phyloP scores from a whole-genome alignment of 2,329 filamentous ascomycete genomes.

The Colletotrichum karsti region DNA sequence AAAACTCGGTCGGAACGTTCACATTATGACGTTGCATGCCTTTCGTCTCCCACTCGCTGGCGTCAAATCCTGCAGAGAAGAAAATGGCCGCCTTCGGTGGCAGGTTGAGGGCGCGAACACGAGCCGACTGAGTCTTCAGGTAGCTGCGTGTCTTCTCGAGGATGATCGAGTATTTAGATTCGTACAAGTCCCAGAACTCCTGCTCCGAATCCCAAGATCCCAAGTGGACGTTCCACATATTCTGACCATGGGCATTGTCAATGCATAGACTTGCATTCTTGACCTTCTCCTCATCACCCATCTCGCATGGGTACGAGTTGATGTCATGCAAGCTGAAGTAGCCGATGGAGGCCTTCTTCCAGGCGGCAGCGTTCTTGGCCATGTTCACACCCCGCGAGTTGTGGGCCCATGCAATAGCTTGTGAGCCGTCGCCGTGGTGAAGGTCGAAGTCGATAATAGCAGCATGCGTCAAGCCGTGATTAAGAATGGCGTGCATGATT shows the following conservation, averaged over 20 bases:
- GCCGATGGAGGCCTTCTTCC: constrained; percentile 88
- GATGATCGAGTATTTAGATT: constrained; percentile 77
- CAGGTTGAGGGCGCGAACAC: constrained; percentile 66
- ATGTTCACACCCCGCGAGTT: constrained; percentile 74
- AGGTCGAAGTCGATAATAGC: constrained; percentile 94
- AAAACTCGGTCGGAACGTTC: constrained; percentile 96
- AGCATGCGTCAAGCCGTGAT: constrained; percentile 89
- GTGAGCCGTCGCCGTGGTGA: constrained; percentile 95
- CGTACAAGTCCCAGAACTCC: constrained; percentile 92
- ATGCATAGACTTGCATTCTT: constrained; percentile 94
- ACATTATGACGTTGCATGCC: constrained; percentile 97
- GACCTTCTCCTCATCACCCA: constrained; percentile 92
- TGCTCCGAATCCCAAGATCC: constrained; percentile 83
- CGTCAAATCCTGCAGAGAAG: constrained; percentile 95
- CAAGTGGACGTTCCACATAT: constrained; percentile 94
- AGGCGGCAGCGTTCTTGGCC: constrained; percentile 75
- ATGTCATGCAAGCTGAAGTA: constrained; percentile 99
- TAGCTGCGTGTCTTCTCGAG: constrained; percentile 84
- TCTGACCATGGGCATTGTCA: constrained; percentile 93
- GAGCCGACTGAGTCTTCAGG: constrained; percentile 76
- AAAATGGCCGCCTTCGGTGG: constrained; percentile 88
- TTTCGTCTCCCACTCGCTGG: constrained; percentile 90
- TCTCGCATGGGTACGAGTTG: constrained; percentile 97
- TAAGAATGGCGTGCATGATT: constrained; percentile 87
- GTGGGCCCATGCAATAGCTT: constrained; percentile 90